Percentiles rank a stretch among this genome's conserved stretches.
phyloP scores from a whole-genome alignment of 2,329 filamentous ascomycete species.

The Didymella pinodella region DNA sequence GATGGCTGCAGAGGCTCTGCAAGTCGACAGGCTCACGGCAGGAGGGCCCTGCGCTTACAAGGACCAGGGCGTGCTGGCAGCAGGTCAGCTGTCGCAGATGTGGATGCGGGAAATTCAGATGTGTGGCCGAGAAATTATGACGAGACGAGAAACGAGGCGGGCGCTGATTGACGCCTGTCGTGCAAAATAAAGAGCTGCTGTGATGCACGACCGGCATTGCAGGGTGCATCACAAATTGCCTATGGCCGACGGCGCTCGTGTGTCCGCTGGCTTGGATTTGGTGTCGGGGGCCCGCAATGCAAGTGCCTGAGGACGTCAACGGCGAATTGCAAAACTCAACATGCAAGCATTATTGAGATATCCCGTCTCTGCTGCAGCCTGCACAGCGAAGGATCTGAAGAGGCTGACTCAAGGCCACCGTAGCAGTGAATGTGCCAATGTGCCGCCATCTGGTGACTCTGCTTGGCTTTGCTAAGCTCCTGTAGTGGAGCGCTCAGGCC shows the following conservation, averaged over 20 bases:
- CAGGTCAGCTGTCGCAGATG: constrained; percentile 34
- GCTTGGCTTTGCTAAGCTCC: constrained; percentile 14
- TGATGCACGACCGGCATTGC: constrained; percentile 31
- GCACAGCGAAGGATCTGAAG: constrained; percentile 9
- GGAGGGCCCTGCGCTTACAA: constrained; percentile 23
- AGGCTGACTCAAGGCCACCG: constrained; percentile 18
- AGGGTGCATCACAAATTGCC: constrained; percentile 30
- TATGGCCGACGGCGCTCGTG: constrained; percentile 25
- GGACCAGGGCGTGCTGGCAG: constrained; percentile 27
- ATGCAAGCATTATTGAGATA: constrained; percentile 16
- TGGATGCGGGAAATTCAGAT: constrained; percentile 32
- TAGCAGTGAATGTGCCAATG: constrained; percentile 19
- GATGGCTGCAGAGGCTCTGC: constrained; percentile 22
- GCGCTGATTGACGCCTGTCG: constrained; percentile 38
- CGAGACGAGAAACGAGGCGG: constrained; percentile 31
- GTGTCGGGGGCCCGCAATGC: constrained; percentile 15
- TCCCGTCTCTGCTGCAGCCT: constrained; percentile 18
- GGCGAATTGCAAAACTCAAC: constrained; percentile 13
- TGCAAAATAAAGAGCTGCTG: constrained; percentile 39
- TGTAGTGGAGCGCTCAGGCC: constrained; percentile 21
- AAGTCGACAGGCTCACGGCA: constrained; percentile 10
- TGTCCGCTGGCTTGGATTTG: constrained; percentile 30
- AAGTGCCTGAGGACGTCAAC: constrained; percentile 14
- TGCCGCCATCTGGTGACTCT: constrained; percentile 22
- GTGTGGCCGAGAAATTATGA: constrained; percentile 30